Conservation (phyloP, 768 basidiomycete genomes). For the Rubroboletus satanas region DNA sequence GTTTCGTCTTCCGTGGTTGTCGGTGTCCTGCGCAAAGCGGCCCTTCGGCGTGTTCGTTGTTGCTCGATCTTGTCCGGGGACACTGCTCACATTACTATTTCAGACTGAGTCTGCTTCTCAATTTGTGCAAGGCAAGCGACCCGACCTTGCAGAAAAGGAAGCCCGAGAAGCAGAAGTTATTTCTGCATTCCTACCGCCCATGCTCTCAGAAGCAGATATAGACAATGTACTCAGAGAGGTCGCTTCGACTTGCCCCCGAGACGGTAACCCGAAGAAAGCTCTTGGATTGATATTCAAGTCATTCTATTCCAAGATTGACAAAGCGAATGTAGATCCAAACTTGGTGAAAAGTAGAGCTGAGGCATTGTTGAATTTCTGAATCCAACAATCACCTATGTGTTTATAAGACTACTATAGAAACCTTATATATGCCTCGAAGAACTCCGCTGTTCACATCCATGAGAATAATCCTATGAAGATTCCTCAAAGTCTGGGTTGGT, state of each 20-base stretch:
- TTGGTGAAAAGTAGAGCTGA: slow-evolving; percentile 53
- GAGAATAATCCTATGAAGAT: slow-evolving; percentile 1
- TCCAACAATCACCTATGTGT: not conserved
- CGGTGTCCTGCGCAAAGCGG: slow-evolving; percentile 55
- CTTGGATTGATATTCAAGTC: slow-evolving; percentile 54
- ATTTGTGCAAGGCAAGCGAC: slow-evolving; percentile 53
- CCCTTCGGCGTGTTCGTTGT: slow-evolving; percentile 52
- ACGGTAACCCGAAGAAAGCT: slow-evolving; percentile 20
- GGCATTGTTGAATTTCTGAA: slow-evolving; percentile 29
- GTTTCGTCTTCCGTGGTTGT: slow-evolving; percentile 48
- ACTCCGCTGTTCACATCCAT: not conserved
- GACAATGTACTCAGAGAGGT: slow-evolving; percentile 47
- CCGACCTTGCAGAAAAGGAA: slow-evolving; percentile 65
- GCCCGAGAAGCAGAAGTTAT: slow-evolving; percentile 52
- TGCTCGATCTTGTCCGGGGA: not conserved
- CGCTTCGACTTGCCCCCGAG: slow-evolving; percentile 26
- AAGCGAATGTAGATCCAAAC: slow-evolving; percentile 51
- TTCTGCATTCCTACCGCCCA: slow-evolving; percentile 54
- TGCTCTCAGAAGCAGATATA: slow-evolving; percentile 52
- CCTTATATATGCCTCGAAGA: not conserved
- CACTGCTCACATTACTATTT: slow-evolving; percentile 7
- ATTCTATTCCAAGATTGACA: slow-evolving; percentile 62
- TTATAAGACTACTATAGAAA: not conserved
- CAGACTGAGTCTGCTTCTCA: slow-evolving; percentile 59
- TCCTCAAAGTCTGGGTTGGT: not conserved